Evolutionary conservation across 257 asterid species (phyloP), one percentile per base, ranked within the genome.

Genomic region (Solanum paucissectum): DNA sequence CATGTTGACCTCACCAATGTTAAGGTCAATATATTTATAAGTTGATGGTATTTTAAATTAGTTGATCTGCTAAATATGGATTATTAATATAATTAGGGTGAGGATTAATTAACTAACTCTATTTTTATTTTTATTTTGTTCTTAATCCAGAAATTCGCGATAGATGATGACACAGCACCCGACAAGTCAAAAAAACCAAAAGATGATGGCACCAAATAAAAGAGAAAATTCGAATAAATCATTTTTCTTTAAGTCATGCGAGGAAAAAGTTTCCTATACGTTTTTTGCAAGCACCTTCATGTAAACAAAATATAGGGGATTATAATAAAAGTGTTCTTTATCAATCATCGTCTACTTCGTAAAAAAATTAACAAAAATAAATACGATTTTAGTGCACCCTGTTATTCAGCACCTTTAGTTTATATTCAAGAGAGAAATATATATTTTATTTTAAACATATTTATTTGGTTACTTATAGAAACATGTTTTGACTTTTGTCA

Each of bases 1-100:
- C 83, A 69, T 27, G 83, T 79, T n/a, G 87, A 85, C 49, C 23
- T 86, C 55, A 76, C 37, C 42, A 86, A 38, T 77, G 88, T 88
- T 29, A 79, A 88, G 88, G 90, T 88, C 52, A 1, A 21, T 29
- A 58, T 3, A 12, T 21, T 18, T 23, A 37, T 8, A 18, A 20
- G 32, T 49, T 33, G 7, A 11, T 87, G 29, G 40, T 29, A 46
- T 8, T 13, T 81, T 81, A 46, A 44, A 27, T 46, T 46, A 14
- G 40, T 81, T 81, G 60, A 46, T 81, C 11, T 29, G 4, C 25
- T 13, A 42, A 12, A 3, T 76, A 12, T 25, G 11, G 36, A 77
- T 42, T 20, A 55, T 42, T 58, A 58, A 20, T 58, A 58, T 38
- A 38, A 76, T 76, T 74, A 74, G 36, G 18, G 34, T 77, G 60